A percentile compares a stretch with the other conserved stretches of the same genome.
phyloP scores from a whole-genome alignment of 2,329 filamentous ascomycete genomes.

The Epichloe aotearoae region DNA sequence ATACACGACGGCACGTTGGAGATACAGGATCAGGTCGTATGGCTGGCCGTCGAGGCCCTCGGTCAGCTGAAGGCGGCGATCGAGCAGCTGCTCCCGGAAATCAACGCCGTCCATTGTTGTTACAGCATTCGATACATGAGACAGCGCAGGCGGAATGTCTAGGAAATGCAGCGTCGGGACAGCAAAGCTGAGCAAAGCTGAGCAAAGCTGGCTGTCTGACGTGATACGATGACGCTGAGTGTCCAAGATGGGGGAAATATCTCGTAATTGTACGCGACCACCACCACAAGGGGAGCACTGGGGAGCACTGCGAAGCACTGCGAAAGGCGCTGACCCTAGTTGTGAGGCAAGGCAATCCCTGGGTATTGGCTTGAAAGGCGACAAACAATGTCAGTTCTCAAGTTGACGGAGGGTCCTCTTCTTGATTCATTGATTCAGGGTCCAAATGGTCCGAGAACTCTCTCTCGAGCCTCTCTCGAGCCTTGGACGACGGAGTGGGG shows the following conservation, averaged over 20 bases:
- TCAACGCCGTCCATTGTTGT: constrained; percentile 20
- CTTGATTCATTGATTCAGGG: no score
- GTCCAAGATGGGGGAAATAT: no score
- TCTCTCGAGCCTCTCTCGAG: no score
- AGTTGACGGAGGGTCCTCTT: no score
- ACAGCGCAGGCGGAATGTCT: not conserved
- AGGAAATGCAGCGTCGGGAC: not conserved
- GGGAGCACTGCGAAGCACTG: no score
- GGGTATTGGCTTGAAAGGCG: no score
- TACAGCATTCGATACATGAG: not conserved
- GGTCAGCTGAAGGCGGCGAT: constrained; percentile 43
- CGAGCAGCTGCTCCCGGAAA: constrained; percentile 33
- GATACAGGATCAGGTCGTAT: constrained; percentile 51
- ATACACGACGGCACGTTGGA: constrained; percentile 59
- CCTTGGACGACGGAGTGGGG: no score
- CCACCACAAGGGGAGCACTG: no score
- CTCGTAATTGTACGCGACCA: no score
- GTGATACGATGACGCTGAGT: not conserved
- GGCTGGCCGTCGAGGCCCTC: constrained; percentile 36
- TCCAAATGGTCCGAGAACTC: no score
- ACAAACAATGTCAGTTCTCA: no score
- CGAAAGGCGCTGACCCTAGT: not conserved
- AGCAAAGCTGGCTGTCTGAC: not conserved
- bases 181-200: not conserved
- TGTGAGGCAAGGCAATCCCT: no score